Base-by-base conservation (phyloP, 2,329 filamentous ascomycete species). In the Fusarium decemcellulare region DNA sequence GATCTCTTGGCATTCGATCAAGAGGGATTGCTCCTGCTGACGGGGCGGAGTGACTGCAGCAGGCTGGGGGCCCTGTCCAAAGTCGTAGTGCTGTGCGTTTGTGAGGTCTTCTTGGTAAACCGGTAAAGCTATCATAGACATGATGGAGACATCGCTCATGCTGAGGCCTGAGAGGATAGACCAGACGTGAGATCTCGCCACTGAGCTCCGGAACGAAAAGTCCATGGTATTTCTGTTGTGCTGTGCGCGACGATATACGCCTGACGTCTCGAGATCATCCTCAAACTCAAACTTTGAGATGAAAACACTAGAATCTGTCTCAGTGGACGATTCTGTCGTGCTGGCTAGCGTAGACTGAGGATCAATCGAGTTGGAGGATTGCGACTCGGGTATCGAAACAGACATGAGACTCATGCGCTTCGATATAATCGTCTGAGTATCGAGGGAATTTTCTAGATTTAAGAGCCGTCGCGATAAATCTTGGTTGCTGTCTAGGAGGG, bases 171-270 rank as follows among this genome's bases (percentile, higher is more conserved):
- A 66, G 34, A 59, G 46, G 5, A 59, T 14, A 1, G 54, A 66
- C 63, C 59, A 63, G 11, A 48, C 40, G 18, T 54, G 27, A 1
- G 59, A 42, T 8, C 16, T 32, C 2, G 48, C 54, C 5, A 63
- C 23, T 9, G 63, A 66, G 12, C 59, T 66, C 9, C 59, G 59
- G 8, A 63, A 55, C 0, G 59, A 66, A 55, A 50, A 59, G 59
- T 63, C 63, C 54, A 66, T 55, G 4, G 54, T 59, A 14, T 63
- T 50, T 23, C 23, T 23, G 23, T 23, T 23, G 27, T 54, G 48
- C 12, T 55, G 34, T 7, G 48, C 54, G n/a, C 59, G 59, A 18
- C 63, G 59, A 29, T 66, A 66, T 2, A 56, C 63, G 1, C 63
- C 48, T 7, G 63, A 66, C 6, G 53, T 18, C n/a, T 59, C 47